phyloP scores from a whole-genome alignment of 2,329 filamentous ascomycete genomes.

The Neofusicoccum sp. region DNA sequence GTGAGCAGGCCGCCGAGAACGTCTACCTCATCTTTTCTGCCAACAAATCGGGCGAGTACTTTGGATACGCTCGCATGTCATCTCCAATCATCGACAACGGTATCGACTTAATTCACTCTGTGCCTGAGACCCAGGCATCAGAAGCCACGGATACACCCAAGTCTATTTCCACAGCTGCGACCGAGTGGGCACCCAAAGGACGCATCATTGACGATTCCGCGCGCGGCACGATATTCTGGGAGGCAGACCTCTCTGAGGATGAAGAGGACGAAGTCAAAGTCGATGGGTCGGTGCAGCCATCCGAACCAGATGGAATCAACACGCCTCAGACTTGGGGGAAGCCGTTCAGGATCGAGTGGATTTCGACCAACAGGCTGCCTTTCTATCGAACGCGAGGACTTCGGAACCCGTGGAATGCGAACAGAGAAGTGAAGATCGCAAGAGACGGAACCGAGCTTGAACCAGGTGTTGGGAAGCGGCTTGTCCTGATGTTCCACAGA shows the following conservation, averaged over 20 bases:
- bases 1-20: conserved; percentile 68
- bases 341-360: conserved; percentile 88
- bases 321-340: conserved; percentile 75
- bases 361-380: conserved; percentile 78
- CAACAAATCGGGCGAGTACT: conserved; percentile 97
- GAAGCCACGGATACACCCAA: conserved; percentile 70
- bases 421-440: conserved; percentile 94
- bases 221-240: conserved; percentile 97
- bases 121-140: conserved; percentile 57
- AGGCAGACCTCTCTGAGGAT: conserved; percentile 67
- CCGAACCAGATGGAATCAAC: conserved; percentile 26
- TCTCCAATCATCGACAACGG: conserved; percentile 82
- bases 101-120: conserved; percentile 46
- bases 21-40: conserved; percentile 95
- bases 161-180: conserved; percentile 78
- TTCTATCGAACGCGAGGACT: conserved; percentile 88
- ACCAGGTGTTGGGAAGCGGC: conserved; percentile 72
- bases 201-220: conserved; percentile 91
- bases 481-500: conserved; percentile 78
- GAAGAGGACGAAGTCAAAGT: conserved; percentile 54
- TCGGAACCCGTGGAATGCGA: conserved; percentile 92
- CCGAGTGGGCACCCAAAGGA: conserved; percentile 75
- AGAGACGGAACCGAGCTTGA: conserved; percentile 93
- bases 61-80: conserved; percentile 89
- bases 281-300: conserved; percentile 42